Evolutionary conservation across 148 eudicot genomes (phyloP).

Genomic region (Rhododendron griersonianum): DNA sequence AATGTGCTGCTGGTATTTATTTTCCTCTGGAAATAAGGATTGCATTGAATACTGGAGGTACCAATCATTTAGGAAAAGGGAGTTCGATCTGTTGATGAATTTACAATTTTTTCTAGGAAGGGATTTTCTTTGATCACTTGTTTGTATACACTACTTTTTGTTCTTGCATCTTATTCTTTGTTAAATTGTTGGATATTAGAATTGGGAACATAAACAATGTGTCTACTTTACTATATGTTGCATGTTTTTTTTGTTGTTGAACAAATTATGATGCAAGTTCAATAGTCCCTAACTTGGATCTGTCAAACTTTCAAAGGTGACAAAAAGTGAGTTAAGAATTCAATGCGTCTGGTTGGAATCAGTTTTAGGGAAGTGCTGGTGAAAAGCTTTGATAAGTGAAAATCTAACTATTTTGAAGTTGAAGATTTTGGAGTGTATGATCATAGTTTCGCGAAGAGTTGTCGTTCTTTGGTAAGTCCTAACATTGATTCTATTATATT

Average conservation of each 20-base stretch:
- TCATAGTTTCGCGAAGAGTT: neutral
- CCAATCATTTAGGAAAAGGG: neutral
- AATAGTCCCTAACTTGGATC: neutral
- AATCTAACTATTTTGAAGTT: neutral
- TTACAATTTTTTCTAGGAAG: neutral
- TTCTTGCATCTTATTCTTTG: neutral
- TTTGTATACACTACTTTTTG: neutral
- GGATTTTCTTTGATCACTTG: neutral
- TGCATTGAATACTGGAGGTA: neutral
- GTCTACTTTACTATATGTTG: neutral
- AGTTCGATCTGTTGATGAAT: neutral
- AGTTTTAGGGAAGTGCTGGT: neutral
- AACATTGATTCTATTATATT: constrained; percentile 15
- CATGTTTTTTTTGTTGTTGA: neutral
- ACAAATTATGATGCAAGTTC: neutral
- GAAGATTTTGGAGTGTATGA: neutral
- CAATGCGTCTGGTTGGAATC: neutral
- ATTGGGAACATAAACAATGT: neutral
- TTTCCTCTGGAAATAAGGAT: neutral
- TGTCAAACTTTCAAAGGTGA: neutral
- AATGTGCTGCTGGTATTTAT: neutral
- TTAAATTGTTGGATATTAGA: neutral
- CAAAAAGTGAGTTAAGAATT: neutral
- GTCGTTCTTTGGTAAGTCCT: neutral
- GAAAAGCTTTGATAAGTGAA: neutral